Base-by-base conservation (phyloP, 768 basidiomycete genomes). In the Boletus rubroflammeus region DNA sequence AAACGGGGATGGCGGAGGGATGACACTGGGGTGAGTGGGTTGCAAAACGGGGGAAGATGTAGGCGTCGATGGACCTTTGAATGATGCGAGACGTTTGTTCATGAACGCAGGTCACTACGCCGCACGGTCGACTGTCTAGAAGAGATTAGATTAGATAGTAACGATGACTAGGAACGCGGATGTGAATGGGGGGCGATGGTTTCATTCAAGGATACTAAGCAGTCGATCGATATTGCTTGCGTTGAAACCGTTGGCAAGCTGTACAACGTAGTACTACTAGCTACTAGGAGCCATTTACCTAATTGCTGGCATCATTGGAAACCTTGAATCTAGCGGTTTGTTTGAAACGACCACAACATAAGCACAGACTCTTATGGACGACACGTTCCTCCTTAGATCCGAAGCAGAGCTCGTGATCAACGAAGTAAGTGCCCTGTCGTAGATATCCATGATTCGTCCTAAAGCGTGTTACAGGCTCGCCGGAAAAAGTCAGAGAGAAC, bases 1-100 rank as follows among this genome's bases (percentile, higher is more conserved):
- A 19, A 71, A 76, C 50, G 75, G 73, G 17, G 83, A 81, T 1
- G 51, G 79, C 69, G 58, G 57, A 9, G 50, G 79, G 47, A 80
- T 59, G 40, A 50, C 60, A 32, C n/a, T n/a, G n/a, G 69, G 74
- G 32, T 71, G 65, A 38, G 69, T 65, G 52, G 70, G 74, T 49
- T 69, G 76, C 59, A 72, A 71, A 10, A 81, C 83, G 14, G 90
- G 90, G 0, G 85, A 84, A 0, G 85, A 65, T 2, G 82, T 76
- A 0, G 90, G 90, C 2, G 87, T 83, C 11, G 90, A 92, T 1
- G 90, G 90, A 7, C 88, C 85, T 57, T 79, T 79, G 70, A 93
- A 91, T 0, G 90, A 93, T 34, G 86, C 82, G 19, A 92, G 75
- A 42, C 90, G 82, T 56, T 69, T 71, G 60, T 74, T 76, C 80